phyloP scores from a whole-genome alignment of 2,329 filamentous ascomycete species.

The Fusarium continuum region DNA sequence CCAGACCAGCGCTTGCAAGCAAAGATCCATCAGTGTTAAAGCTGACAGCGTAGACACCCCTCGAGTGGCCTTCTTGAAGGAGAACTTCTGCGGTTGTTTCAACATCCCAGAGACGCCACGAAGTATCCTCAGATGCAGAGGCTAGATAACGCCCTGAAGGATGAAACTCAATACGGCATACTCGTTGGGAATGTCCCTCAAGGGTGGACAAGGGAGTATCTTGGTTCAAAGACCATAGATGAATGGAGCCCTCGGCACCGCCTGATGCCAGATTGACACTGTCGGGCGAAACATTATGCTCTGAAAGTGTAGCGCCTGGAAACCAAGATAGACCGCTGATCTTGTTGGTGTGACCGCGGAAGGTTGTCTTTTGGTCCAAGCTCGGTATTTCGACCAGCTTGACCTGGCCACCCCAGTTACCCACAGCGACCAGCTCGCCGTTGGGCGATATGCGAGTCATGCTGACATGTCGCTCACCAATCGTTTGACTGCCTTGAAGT shows the following conservation, averaged over 20 bases:
- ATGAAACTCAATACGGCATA: slow-evolving; percentile 94
- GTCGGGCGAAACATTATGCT: slow-evolving; percentile 74
- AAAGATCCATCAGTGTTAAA: slow-evolving; percentile 94
- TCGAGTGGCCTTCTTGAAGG: slow-evolving; percentile 92
- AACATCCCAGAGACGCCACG: slow-evolving; percentile 96
- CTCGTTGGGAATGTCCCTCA: slow-evolving; percentile 83
- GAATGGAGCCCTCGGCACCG: slow-evolving; percentile 85
- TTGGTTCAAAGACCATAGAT: slow-evolving; percentile 89
- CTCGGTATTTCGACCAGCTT: slow-evolving; percentile 86
- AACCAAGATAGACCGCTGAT: slow-evolving; percentile 92
- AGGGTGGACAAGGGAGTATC: slow-evolving; percentile 87
- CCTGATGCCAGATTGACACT: slow-evolving; percentile 88
- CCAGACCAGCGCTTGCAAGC: slow-evolving; percentile 88
- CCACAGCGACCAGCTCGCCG: slow-evolving; percentile 83
- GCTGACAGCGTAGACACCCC: slow-evolving; percentile 88
- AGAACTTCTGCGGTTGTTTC: slow-evolving; percentile 84
- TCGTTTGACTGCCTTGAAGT: slow-evolving; percentile 91
- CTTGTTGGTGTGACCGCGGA: slow-evolving; percentile 87
- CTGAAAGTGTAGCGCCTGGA: slow-evolving; percentile 79
- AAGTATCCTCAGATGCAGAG: slow-evolving; percentile 94
- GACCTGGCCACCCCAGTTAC: slow-evolving; percentile 92
- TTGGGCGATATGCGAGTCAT: slow-evolving; percentile 92
- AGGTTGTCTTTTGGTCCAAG: slow-evolving; percentile 76
- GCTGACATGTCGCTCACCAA: slow-evolving; percentile 88
- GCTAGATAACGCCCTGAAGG: slow-evolving; percentile 90